A percentile compares a stretch with the other conserved stretches of the same genome.
Evolutionary conservation across 2,329 filamentous ascomycete species (phyloP).

Genomic region (Sporothrix brasiliensis): DNA sequence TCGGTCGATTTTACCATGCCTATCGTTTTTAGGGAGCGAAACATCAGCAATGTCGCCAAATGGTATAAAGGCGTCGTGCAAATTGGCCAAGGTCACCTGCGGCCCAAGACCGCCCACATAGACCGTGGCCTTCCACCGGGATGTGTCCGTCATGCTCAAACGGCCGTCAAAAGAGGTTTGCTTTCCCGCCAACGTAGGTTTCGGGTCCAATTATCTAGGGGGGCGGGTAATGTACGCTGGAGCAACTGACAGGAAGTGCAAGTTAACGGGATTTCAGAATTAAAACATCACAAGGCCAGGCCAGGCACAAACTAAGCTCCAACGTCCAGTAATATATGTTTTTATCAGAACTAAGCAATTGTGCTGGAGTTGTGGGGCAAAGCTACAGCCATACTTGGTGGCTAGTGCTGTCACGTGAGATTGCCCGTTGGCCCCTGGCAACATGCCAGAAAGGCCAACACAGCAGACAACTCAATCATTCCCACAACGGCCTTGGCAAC

Average conservation of each 20-base stretch:
- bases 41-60: conserved; percentile 96
- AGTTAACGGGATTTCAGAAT: neutral
- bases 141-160: conserved; percentile 72
- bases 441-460: conserved; percentile 28
- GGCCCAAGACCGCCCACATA: conserved; percentile 88
- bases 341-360: neutral
- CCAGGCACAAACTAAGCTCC: neutral
- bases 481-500: conserved; percentile 23
- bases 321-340: conserved; percentile 5
- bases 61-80: conserved; percentile 91
- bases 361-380: conserved; percentile 18
- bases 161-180: neutral
- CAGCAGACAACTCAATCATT: conserved; percentile 34
- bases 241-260: neutral
- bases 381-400: conserved; percentile 11
- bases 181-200: neutral
- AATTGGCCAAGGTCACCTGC: conserved; percentile 70
- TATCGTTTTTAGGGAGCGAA: conserved; percentile 83
- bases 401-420: conserved; percentile 31
- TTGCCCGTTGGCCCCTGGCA: conserved; percentile 3
- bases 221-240: neutral
- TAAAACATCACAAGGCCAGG: neutral
- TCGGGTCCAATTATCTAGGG: conserved; percentile 33
- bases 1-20: conserved; percentile 64
- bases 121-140: conserved; percentile 86